Base-by-base conservation (phyloP, 139 green algal species). In the Closterium sp. region DNA sequence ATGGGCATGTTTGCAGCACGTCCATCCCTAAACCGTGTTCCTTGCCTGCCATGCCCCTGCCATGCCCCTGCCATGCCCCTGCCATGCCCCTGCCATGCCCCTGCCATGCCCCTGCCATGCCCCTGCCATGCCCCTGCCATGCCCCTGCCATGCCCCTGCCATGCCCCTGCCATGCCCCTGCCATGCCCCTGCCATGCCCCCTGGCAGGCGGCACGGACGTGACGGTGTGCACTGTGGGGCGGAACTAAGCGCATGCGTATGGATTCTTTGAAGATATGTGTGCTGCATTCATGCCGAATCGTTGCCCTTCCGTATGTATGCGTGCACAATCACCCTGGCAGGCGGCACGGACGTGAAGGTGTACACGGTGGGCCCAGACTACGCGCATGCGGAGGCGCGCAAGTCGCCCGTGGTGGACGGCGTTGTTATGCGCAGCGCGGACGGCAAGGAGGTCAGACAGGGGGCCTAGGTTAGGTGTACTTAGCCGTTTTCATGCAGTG, bases 291-390 rank as follows among this genome's bases (percentile, higher is more conserved):
- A 10, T 83, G 64, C 64, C 64, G 12, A 83, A 28, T 16, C 16
- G 64, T 16, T 83, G 64, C 12, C 64, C 64, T 83, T n/a, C n/a
- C n/a, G n/a, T n/a, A n/a, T n/a, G n/a, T n/a, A 69, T 66, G 38
- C 3, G 38, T 66, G n/a, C 81, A 85, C 23, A 25, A 10, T 32
- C 2, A 5, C 3, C 16, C 81, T 90, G 28, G 99, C 98, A 9
- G 95, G 98, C 0, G 98, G 98, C 90, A 99, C 98, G 25, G 98
- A 99, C 93, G 98, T 99, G 89, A 99, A 99, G 94, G 96, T 98
- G 89, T 98, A 98, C 94, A 98, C 97, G 4, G 96, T 98, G 25
- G 97, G 97, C 0, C 96, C 97, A 2, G 95, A 98, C 84, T 99
- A 99, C 90, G 98, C 98, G 0, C 98, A 99, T 94, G 97, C 97